Conservation (phyloP, 2,329 filamentous ascomycete species). For the Ophiosphaerella herpotricha region DNA sequence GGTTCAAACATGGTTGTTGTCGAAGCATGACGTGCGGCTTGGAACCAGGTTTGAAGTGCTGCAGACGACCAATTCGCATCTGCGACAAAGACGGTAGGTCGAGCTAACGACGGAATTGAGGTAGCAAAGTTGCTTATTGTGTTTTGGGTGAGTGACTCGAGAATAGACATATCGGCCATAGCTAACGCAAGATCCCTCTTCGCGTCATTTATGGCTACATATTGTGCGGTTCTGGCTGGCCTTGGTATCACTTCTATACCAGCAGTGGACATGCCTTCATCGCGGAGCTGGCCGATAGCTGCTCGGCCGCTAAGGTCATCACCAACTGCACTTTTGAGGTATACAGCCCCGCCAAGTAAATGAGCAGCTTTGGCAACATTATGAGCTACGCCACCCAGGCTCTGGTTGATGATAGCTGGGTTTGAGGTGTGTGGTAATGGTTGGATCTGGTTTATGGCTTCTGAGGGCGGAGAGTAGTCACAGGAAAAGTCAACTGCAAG, state of each 20-base stretch:
- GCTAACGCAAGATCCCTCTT: conserved; percentile 85
- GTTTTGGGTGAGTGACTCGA: conserved; percentile 55
- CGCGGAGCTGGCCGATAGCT: conserved; percentile 68
- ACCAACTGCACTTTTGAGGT: conserved; percentile 79
- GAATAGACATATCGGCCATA: conserved; percentile 94
- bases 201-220: conserved; percentile 84
- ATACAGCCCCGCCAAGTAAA: conserved; percentile 67
- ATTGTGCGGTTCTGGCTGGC: conserved; percentile 78
- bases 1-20: conserved; percentile 77
- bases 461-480: conserved; percentile 65
- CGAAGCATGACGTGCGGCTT: conserved; percentile 53
- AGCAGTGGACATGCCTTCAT: conserved; percentile 66
- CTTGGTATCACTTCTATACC: conserved; percentile 58
- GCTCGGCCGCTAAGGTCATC: conserved; percentile 78
- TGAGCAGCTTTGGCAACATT: conserved; percentile 89
- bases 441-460: conserved; percentile 43
- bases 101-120: conserved; percentile 11
- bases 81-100: conserved; percentile 77
- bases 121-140: conserved; percentile 20
- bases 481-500: conserved; percentile 87
- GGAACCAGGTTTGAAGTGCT: conserved; percentile 71
- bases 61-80: conserved; percentile 82
- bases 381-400: conserved; percentile 86
- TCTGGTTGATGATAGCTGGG: conserved; percentile 77
- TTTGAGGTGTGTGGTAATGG: conserved; percentile 80